Base-by-base conservation (phyloP, 495 filamentous ascomycete species). In the Hyaloscypha variabilis region DNA sequence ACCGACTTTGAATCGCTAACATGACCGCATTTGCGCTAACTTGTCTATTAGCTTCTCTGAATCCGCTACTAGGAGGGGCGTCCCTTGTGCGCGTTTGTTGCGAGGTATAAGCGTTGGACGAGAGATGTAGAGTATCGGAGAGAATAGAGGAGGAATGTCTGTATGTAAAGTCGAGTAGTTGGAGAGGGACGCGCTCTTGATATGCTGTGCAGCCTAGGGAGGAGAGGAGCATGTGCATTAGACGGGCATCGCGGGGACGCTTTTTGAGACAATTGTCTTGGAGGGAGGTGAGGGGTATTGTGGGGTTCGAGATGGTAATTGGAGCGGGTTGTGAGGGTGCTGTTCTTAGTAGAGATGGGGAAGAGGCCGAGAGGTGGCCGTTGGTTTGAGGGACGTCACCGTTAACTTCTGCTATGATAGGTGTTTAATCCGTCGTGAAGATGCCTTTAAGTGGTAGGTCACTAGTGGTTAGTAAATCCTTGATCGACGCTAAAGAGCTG, bases 121-220 rank as follows among this genome's bases (percentile, higher is more conserved):
- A 78, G 25, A 90, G 83, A 67, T 86, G 82, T 3, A 91, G 73
- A 3, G 87, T 87, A 75, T 92, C 90, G 53, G 77, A 82, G 6
- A 92, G 82, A 14, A 91, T 78, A 23, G 82, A 78, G 1, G 83
- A 82, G n/a, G 4, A 85, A 85, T 77, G 87, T 85, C 24, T 95
- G 91, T 85, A 98, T 98, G 25, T 94, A 93, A 76, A 98, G 97
- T 77, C 98, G 95, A 73, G 98, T 87, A 49, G 97, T 90, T 69
- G 97, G 91, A 97, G 85, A 0, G 95, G 94, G 2, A 99, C 93
- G 65, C 95, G 92, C 72, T 93, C 91, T 79, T 97, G 92, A 82
- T 96, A 99, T 31, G 90, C 83, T 17, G 88, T 90, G 4, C 97
- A 93, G 70, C 94, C 94, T 58, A 95, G 88, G 2, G 88, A 88